Conservation (phyloP, 2,329 filamentous ascomycete species). For the Cercospora sp. region DNA sequence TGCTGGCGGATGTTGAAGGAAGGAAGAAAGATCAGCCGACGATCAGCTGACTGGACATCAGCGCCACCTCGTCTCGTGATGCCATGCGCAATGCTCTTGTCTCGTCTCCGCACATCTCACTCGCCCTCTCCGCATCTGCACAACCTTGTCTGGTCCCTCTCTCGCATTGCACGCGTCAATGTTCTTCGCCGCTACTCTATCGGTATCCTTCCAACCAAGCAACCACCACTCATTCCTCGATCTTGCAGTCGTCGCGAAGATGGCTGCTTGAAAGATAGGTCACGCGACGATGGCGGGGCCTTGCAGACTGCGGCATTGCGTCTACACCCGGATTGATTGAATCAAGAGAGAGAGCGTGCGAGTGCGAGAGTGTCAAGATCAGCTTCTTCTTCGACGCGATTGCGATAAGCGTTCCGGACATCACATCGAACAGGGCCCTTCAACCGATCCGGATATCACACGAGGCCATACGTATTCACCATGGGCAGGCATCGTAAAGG, state of each 20-base stretch:
- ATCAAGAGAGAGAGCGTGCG: background rate
- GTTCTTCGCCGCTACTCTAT: no score
- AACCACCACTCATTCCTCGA: constrained; percentile 32
- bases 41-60: background rate
- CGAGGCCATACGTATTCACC: constrained; percentile 21
- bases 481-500: constrained; percentile 24
- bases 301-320: background rate
- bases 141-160: no score
- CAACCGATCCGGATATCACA: background rate
- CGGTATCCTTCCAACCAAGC: constrained; percentile 26
- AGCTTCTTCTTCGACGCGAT: background rate
- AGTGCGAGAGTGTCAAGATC: background rate
- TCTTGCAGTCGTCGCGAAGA: constrained; percentile 34
- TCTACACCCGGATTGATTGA: constrained; percentile 13
- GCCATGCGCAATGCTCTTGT: background rate
- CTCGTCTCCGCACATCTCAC: background rate
- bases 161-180: no score
- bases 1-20: background rate
- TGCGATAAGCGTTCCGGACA: background rate
- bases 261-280: constrained; percentile 44
- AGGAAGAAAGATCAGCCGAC: background rate
- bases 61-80: background rate
- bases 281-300: constrained; percentile 37
- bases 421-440: background rate
- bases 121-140: background rate